Evolutionary conservation across 192 early-diverging fungal species (phyloP).

Genomic region (Coemansia sp.): DNA sequence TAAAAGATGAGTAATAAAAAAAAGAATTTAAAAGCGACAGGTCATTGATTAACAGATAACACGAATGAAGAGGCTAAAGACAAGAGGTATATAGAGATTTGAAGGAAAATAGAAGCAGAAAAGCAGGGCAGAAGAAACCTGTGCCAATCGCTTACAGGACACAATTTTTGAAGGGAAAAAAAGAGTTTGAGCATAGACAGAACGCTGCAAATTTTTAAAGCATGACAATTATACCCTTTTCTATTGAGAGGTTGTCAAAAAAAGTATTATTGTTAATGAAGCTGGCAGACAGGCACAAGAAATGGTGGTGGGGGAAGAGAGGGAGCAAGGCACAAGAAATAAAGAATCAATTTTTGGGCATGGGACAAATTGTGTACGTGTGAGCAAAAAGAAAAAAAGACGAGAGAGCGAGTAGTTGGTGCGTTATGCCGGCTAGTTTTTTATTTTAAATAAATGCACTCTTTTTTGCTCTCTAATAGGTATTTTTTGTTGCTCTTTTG

Average conservation of each 20-base stretch:
- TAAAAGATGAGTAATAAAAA: too few species aligned
- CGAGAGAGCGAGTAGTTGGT: not conserved
- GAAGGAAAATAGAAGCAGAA: not conserved
- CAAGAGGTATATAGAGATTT: not conserved
- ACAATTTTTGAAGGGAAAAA: not conserved
- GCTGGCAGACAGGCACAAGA: not conserved
- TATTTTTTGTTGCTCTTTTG: not conserved
- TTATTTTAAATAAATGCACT: not conserved
- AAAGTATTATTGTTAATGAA: not conserved
- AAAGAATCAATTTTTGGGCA: not conserved
- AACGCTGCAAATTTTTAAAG: not conserved
- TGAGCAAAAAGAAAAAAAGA: conserved; percentile 6
- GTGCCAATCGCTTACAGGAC: not conserved
- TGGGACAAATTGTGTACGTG: conserved; percentile 3
- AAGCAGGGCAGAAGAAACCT: too few species aligned
- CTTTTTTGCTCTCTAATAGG: not conserved
- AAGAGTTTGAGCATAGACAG: not conserved
- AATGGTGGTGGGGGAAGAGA: not conserved
- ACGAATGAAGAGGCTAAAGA: not conserved
- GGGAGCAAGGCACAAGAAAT: too few species aligned
- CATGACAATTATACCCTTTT: not conserved
- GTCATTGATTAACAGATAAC: not conserved
- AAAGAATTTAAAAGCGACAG: too few species aligned
- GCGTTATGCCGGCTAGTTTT: not conserved
- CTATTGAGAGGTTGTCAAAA: conserved; percentile 1